Conservation (phyloP, 2,329 filamentous ascomycete species). For the Diplodia mutila region DNA sequence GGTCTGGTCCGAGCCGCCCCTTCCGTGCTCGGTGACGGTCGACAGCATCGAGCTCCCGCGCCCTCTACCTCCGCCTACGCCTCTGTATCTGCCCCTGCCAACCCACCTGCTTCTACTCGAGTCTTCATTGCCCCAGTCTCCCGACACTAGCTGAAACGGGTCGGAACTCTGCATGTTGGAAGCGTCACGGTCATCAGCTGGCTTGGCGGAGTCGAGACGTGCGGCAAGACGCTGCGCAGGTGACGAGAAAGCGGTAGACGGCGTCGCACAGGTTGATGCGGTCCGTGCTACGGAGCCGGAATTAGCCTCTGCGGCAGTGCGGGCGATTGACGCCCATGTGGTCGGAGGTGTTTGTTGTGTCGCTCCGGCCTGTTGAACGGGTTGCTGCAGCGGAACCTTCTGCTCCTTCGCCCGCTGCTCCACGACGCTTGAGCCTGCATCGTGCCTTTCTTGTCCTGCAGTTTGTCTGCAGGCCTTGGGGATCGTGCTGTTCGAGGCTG, state of each 20-base stretch:
- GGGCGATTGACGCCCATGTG: conserved; percentile 1
- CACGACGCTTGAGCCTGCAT: neutral
- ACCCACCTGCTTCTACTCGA: neutral
- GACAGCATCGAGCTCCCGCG: neutral
- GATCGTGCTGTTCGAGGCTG: neutral
- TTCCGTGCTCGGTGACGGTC: neutral
- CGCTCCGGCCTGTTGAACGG: neutral
- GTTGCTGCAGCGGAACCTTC: neutral
- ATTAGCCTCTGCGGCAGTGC: neutral
- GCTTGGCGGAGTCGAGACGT: neutral
- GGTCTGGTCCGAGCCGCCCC: neutral
- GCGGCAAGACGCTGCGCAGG: neutral
- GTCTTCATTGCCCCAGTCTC: neutral
- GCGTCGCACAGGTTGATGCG: neutral
- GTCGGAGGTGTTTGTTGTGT: neutral
- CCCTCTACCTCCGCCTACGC: neutral
- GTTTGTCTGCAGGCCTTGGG: too few species aligned
- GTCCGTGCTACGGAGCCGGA: neutral
- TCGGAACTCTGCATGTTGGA: neutral
- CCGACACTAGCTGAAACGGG: neutral
- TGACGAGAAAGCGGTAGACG: neutral
- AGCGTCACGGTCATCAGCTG: neutral
- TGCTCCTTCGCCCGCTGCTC: neutral
- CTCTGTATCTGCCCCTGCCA: neutral
- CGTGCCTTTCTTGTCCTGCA: neutral